A percentile compares a stretch with the other conserved stretches of the same genome.
These are phyloP conservation scores for Mrakia frigida DNA, from an alignment of 768 basidiomycete species.

Conservation along the genomic window DNA sequence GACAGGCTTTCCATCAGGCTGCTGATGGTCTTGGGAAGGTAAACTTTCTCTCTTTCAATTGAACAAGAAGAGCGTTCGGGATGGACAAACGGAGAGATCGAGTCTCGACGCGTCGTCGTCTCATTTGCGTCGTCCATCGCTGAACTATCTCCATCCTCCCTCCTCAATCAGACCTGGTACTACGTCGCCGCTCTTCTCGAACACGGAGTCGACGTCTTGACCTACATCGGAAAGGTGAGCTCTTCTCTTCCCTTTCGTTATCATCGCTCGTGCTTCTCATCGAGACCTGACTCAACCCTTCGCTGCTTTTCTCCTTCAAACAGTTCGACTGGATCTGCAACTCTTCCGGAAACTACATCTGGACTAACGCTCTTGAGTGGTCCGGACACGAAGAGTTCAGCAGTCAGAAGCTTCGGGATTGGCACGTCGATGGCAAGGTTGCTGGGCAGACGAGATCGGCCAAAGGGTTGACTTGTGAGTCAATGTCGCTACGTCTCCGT, in stretches of 20 bases:
- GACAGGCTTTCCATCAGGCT: conserved; percentile 52
- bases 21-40: conserved; percentile 60
- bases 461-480: conserved; percentile 51
- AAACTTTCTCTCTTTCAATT: conserved; percentile 29
- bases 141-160: neutral
- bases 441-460: conserved; percentile 58
- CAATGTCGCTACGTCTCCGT: neutral
- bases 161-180: conserved; percentile 4
- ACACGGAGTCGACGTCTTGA: conserved; percentile 55
- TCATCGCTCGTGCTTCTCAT: neutral
- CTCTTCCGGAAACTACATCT: conserved; percentile 61
- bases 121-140: neutral
- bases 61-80: no score
- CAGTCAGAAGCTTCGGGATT: conserved; percentile 50
- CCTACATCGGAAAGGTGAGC: conserved; percentile 57
- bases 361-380: conserved; percentile 72
- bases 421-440: conserved; percentile 54
- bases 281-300: neutral
- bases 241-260: neutral
- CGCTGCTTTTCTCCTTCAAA: conserved; percentile 18
- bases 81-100: no score
- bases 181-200: conserved; percentile 68
- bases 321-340: conserved; percentile 28
- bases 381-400: conserved; percentile 56
- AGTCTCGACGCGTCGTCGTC: neutral